phyloP scores from a whole-genome alignment of 2,329 filamentous ascomycete species.

The Elsinoe ampelina region DNA sequence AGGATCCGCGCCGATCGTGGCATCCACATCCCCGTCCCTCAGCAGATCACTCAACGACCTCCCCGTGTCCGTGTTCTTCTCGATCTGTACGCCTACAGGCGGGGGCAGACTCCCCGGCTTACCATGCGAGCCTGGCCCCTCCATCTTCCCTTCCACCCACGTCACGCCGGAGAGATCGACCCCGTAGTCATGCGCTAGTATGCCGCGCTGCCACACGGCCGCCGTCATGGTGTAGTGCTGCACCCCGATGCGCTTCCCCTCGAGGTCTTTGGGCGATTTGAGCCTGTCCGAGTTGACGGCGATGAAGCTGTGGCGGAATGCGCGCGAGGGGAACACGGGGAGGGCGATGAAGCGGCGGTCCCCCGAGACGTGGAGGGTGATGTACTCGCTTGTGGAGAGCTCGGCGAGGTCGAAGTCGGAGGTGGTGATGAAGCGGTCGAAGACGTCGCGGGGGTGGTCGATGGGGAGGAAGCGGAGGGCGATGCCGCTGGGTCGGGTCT shows the following conservation, averaged over 20 bases:
- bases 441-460: constrained; percentile 27
- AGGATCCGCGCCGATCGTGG: constrained; percentile 29
- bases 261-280: constrained; percentile 26
- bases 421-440: constrained; percentile 25
- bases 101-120: constrained; percentile 23
- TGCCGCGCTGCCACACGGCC: constrained; percentile 29
- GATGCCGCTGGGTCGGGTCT: constrained; percentile 24
- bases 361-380: constrained; percentile 21
- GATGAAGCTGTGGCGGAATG: constrained; percentile 29
- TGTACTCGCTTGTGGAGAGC: constrained; percentile 26
- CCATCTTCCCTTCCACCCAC: constrained; percentile 30
- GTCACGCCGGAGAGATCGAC: constrained; percentile 26
- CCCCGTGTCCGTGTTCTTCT: constrained; percentile 22
- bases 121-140: constrained; percentile 23
- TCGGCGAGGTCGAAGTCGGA: constrained; percentile 27
- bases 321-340: constrained; percentile 27
- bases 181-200: constrained; percentile 28
- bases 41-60: constrained; percentile 26
- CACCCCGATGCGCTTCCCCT: constrained; percentile 29
- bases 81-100: constrained; percentile 22
- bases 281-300: constrained; percentile 26
- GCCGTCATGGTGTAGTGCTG: constrained; percentile 33
- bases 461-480: constrained; percentile 26
- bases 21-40: constrained; percentile 30
- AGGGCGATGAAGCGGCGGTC: constrained; percentile 25